Evolutionary conservation across 352 stramenopile genomes (phyloP).

Genomic region (Thalassiosira exigua): DNA sequence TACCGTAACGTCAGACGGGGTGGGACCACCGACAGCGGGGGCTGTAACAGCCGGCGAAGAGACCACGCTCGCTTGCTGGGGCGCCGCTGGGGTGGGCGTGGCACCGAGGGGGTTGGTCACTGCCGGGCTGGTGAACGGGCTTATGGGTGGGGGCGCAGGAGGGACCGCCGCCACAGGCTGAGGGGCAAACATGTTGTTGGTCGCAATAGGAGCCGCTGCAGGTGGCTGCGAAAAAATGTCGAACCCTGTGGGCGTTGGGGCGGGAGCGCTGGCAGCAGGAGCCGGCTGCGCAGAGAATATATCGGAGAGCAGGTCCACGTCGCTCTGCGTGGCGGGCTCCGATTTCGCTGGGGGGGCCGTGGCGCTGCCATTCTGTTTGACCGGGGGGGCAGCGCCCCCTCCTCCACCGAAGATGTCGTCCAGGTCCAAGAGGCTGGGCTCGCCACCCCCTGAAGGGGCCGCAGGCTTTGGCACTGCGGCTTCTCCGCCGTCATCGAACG

Average conservation of each 20-base stretch:
- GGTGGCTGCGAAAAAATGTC: slow-evolving; percentile 59
- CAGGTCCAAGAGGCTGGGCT: slow-evolving; percentile 89
- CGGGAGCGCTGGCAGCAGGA: neutral
- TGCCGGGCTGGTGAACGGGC: slow-evolving; percentile 18
- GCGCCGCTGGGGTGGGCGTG: slow-evolving; percentile 4
- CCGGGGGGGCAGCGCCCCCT: slow-evolving; percentile 38
- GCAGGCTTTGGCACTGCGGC: slow-evolving; percentile 29
- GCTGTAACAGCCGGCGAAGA: slow-evolving; percentile 15
- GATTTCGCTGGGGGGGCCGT: slow-evolving; percentile 25
- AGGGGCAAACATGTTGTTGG: slow-evolving; percentile 65
- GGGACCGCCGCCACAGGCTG: slow-evolving; percentile 52
- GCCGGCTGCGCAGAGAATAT: slow-evolving; percentile 81
- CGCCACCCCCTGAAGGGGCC: slow-evolving; percentile 70
- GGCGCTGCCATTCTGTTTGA: slow-evolving; percentile 38
- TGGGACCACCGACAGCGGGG: slow-evolving; percentile 21
- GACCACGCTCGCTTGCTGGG: slow-evolving; percentile 24
- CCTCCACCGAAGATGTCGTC: slow-evolving; percentile 94
- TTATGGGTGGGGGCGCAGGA: slow-evolving; percentile 59
- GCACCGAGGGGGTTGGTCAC: slow-evolving; percentile 39
- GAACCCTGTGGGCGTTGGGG: slow-evolving; percentile 50
- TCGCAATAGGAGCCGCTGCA: slow-evolving; percentile 34
- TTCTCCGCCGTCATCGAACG: slow-evolving; percentile 58
- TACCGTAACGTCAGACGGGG: slow-evolving; percentile 73
- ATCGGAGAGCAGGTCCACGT: slow-evolving; percentile 93
- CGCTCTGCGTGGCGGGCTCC: slow-evolving; percentile 57